These are phyloP conservation scores for Pyrrhoderma lamaoense DNA, from an alignment of 1,284 basidiomycete genomes.

Conservation along the genomic window DNA sequence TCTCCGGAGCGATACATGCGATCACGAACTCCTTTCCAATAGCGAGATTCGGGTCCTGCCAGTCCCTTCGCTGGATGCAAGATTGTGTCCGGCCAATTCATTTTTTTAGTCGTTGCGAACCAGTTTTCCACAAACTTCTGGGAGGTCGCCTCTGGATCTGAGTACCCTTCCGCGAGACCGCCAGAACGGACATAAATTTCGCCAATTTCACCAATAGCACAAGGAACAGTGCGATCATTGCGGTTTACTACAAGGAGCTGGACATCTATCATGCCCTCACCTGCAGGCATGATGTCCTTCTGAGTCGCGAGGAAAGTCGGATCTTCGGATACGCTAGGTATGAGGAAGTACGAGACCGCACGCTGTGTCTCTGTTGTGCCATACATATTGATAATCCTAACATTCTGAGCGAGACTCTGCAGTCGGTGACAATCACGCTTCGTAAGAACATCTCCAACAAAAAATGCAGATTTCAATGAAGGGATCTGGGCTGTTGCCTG, in stretches of 20 bases:
- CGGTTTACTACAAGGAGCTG: conserved; percentile 97
- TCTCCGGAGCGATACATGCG: conserved; percentile 98
- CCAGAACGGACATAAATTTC: conserved; percentile 98
- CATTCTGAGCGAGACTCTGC: conserved; percentile 89
- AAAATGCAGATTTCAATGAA: conserved; percentile 87
- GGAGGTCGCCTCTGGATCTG: conserved; percentile 75
- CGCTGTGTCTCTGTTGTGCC: conserved; percentile 99
- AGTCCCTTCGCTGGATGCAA: conserved; percentile 46
- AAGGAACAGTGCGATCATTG: conserved; percentile 81
- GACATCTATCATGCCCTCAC: conserved; percentile 96
- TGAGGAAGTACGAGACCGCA: conserved; percentile 95
- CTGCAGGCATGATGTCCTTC: conserved; percentile 98
- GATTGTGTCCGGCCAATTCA: conserved; percentile 65
- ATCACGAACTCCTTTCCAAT: conserved; percentile 98
- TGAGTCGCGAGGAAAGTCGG: conserved; percentile 88
- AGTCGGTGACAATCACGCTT: conserved; percentile 97
- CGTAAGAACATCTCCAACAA: conserved; percentile 98
- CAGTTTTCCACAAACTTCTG: conserved; percentile 94
- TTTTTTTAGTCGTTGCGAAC: conserved; percentile 54
- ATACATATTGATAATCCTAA: conserved; percentile 99
- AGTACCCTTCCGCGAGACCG: conserved; percentile 93
- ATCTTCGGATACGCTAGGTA: conserved; percentile 81
- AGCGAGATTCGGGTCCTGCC: conserved; percentile 61
- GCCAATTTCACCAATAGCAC: conserved; percentile 94
- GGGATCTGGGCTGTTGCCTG: conserved; percentile 90